Base-by-base conservation (phyloP, 495 filamentous ascomycete genomes). In the Tetracladium marchalianum region DNA sequence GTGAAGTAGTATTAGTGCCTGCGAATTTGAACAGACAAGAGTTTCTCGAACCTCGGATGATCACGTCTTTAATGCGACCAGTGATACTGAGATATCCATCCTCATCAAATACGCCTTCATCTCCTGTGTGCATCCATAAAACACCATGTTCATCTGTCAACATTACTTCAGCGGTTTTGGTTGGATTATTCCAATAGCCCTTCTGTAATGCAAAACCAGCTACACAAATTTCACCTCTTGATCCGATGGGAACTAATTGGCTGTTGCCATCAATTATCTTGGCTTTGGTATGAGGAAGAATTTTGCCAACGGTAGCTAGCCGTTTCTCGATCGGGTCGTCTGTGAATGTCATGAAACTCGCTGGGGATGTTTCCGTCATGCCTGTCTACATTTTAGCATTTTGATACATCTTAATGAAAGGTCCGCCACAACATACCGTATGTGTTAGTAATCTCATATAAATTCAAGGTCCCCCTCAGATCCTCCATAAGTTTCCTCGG, bases 161-260 rank as follows among this genome's bases (percentile, higher is more conserved):
- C 61, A 84, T 72, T 1, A 73, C 67, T 60, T 83, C 80, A 7
- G 68, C 70, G 10, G 81, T 84, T 66, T 83, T 82, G 51, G 76
- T 72, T n/a, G 71, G 70, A 57, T 84, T 82, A 39, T 77, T 72
- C 78, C 78, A 85, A 62, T 85, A 85, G 17, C 81, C 81, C 18
- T 73, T 73, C 44, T 77, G 78, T 31, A 85, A 60, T 62, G 81
- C 76, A 56, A 82, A 85, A 1, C 81, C 81, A 0, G 77, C 69
- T 39, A 85, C 81, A 57, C 77, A 83, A 41, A 85, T 65, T 56
- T 85, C 81, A 12, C 81, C 81, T 3, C 69, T 63, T 22, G 64
- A 53, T 19, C 81, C 81, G 12, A 79, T 50, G 0, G 78, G 78
- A 16, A 84, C 72, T 18, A 78, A 66, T 24, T 64, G 53, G n/a